Conservation (phyloP, 2,329 filamentous ascomycete genomes). For the Dothideomycetes sp. region DNA sequence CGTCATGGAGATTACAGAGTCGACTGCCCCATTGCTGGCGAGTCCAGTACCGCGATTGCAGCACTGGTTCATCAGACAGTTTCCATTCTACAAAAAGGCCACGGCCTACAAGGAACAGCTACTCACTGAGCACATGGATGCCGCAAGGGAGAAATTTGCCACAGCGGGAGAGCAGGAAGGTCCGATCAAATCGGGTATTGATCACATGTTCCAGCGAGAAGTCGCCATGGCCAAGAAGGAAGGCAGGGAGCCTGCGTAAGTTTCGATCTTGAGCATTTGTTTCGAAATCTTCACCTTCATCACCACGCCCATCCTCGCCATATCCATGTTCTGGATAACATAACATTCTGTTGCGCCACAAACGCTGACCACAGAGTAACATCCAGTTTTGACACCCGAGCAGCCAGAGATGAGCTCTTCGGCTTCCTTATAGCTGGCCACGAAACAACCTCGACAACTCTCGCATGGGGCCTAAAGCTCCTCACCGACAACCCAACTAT, state of each 20-base stretch:
- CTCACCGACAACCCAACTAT: slow-evolving; percentile 25
- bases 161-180: slow-evolving; percentile 16
- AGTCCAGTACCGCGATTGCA: slow-evolving; percentile 15
- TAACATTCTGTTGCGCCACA: no score
- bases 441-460: slow-evolving; percentile 33
- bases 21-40: slow-evolving; percentile 12
- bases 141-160: slow-evolving; percentile 16
- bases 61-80: slow-evolving; percentile 13
- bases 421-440: slow-evolving; percentile 31
- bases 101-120: slow-evolving; percentile 19
- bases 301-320: background rate
- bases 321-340: background rate
- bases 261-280: no score
- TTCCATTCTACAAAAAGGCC: slow-evolving; percentile 7
- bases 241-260: slow-evolving; percentile 14
- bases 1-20: slow-evolving; percentile 13
- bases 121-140: slow-evolving; percentile 22
- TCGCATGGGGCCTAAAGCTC: slow-evolving; percentile 30
- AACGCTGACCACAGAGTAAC: background rate
- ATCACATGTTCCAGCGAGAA: slow-evolving; percentile 25
- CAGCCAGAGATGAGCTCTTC: slow-evolving; percentile 18
- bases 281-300: no score
- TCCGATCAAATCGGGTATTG: slow-evolving; percentile 21
- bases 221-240: slow-evolving; percentile 24
- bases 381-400: slow-evolving; percentile 15